Conservation (phyloP, 805 yeast genomes). For the Ogataea henricii region DNA sequence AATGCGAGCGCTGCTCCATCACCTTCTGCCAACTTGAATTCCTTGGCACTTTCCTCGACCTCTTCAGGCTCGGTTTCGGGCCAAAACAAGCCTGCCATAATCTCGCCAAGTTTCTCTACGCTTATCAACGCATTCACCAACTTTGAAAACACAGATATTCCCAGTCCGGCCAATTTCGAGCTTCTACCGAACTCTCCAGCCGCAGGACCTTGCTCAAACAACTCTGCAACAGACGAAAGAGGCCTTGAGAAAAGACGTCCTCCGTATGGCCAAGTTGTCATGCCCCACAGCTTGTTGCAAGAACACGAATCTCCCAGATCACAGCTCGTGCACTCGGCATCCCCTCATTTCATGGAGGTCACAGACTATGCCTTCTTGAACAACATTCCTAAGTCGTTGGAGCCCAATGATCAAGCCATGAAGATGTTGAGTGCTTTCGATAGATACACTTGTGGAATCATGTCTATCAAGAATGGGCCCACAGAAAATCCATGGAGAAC, state of each 20-base stretch:
- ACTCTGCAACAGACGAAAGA: not conserved
- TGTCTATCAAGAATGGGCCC: constrained; percentile 66
- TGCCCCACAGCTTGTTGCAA: constrained; percentile 16
- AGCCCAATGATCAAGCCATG: constrained; percentile 31
- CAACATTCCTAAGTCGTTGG: constrained; percentile 27
- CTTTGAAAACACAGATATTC: constrained; percentile 26
- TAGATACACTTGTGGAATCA: constrained; percentile 49
- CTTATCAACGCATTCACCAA: constrained; percentile 32
- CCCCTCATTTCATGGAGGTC: constrained; percentile 3
- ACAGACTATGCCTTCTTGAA: constrained; percentile 5
- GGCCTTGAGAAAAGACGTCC: not conserved
- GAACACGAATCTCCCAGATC: constrained; percentile 9
- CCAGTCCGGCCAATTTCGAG: constrained; percentile 30
- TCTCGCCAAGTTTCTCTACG: constrained; percentile 32
- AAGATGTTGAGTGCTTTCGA: constrained; percentile 42
- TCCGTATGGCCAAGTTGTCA: constrained; percentile 4
- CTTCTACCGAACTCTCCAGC: constrained; percentile 15
- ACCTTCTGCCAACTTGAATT: not conserved
- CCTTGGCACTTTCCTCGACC: not conserved
- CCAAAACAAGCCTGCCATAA: constrained; percentile 9
- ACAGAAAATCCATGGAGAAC: constrained; percentile 70
- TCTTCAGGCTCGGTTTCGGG: not conserved
- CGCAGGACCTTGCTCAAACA: not conserved
- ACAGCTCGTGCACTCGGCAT: not conserved
- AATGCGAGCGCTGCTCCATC: not conserved